Conservation (phyloP, 2,329 filamentous ascomycete genomes). For the Camptophora hylomeconis region DNA sequence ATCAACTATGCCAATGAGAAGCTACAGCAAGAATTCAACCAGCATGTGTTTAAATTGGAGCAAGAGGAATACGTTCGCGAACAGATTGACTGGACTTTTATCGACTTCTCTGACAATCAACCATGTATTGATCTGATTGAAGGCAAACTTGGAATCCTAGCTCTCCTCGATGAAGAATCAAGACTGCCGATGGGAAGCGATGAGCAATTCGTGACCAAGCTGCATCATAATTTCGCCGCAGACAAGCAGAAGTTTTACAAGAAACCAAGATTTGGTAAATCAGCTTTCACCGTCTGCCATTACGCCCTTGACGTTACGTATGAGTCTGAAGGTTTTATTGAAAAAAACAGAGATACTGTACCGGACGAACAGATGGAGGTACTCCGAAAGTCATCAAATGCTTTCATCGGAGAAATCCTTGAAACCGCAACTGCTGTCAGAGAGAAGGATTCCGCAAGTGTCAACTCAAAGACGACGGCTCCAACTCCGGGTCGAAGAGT, state of each 20-base stretch:
- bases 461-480: constrained; percentile 61
- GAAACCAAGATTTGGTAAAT: constrained; percentile 95
- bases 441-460: constrained; percentile 63
- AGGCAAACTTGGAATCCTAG: constrained; percentile 85
- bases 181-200: constrained; percentile 94
- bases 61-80: constrained; percentile 95
- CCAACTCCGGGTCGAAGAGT: constrained; percentile 62
- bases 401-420: constrained; percentile 72
- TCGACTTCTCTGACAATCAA: constrained; percentile 98
- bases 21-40: constrained; percentile 97
- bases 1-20: constrained; percentile 99
- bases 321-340: constrained; percentile 97
- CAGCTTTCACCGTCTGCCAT: constrained; percentile 93
- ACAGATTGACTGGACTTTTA: constrained; percentile 98
- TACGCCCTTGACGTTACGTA: constrained; percentile 98
- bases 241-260: constrained; percentile 97
- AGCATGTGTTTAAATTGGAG: constrained; percentile 97
- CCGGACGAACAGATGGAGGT: constrained; percentile 97
- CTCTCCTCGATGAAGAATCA: constrained; percentile 90
- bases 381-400: constrained; percentile 68
- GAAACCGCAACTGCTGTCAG: constrained; percentile 75
- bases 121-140: constrained; percentile 98
- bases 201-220: constrained; percentile 89
- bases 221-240: constrained; percentile 81
- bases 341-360: constrained; percentile 98